Evolutionary conservation across 495 filamentous ascomycete species (phyloP).

Genomic region (Penicillium cataractarum): DNA sequence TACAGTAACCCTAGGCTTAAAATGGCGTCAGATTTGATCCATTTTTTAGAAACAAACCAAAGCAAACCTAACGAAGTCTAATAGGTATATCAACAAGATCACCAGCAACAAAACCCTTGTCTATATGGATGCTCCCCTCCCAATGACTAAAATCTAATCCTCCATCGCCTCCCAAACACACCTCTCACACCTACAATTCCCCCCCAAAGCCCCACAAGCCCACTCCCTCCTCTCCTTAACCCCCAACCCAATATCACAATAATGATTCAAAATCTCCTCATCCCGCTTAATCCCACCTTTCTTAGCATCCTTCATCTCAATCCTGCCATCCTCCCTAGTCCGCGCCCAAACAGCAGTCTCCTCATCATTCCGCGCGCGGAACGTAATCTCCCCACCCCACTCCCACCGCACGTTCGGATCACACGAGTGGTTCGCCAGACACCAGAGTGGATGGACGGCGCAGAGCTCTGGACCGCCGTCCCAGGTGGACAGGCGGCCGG

Average conservation of each 20-base stretch:
- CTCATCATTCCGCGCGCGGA: slow-evolving; percentile 50
- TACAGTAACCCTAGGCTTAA: too few relatives aligned
- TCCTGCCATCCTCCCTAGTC: slow-evolving; percentile 21
- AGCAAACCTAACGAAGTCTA: slow-evolving; percentile 5
- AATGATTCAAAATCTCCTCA: slow-evolving; percentile 89
- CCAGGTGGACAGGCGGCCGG: slow-evolving; percentile 70
- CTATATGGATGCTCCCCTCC: background rate
- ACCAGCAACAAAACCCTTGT: background rate
- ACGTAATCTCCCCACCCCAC: slow-evolving; percentile 83
- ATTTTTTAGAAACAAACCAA: too few relatives aligned
- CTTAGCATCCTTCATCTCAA: slow-evolving; percentile 25
- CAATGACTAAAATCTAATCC: slow-evolving; percentile 6
- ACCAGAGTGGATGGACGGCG: slow-evolving; percentile 77
- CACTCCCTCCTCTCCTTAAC: slow-evolving; percentile 85
- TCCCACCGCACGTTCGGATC: slow-evolving; percentile 94
- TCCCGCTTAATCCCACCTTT: slow-evolving; percentile 67
- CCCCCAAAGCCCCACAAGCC: slow-evolving; percentile 82
- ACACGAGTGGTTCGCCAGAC: slow-evolving; percentile 89
- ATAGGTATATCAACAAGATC: slow-evolving; percentile 14
- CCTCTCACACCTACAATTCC: slow-evolving; percentile 78
- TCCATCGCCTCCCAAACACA: slow-evolving; percentile 64
- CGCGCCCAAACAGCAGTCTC: slow-evolving; percentile 54
- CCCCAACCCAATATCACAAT: slow-evolving; percentile 82
- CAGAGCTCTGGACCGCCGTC: slow-evolving; percentile 79
- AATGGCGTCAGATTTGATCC: too few relatives aligned